Evolutionary conservation across 139 green algal genomes (phyloP).

Genomic region (Parachlorella kessleri): DNA sequence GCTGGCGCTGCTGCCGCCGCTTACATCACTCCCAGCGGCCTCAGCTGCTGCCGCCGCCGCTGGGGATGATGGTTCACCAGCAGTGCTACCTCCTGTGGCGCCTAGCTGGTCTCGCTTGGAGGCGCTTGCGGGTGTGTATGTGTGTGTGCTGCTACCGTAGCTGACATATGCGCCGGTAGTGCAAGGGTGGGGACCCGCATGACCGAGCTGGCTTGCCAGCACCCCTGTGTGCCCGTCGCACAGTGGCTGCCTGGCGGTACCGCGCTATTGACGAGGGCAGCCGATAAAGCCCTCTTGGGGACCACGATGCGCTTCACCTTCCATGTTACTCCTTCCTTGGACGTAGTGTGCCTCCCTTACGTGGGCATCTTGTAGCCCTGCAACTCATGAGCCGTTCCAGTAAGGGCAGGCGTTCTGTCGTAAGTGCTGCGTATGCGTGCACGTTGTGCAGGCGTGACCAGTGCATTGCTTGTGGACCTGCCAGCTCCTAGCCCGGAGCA

Average conservation of each 20-base stretch:
- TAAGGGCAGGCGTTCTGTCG: not conserved
- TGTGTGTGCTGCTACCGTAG: not conserved
- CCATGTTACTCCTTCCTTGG: not conserved
- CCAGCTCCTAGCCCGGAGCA: conserved; percentile 45
- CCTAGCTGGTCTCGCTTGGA: conserved; percentile 76
- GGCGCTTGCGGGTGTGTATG: conserved; percentile 53
- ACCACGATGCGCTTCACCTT: no score
- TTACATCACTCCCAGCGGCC: no score
- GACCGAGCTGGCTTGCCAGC: no score
- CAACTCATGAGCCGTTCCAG: not conserved
- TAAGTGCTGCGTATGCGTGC: not conserved
- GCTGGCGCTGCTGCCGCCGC: conserved; percentile 38
- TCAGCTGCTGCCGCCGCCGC: no score
- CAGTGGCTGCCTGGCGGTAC: no score
- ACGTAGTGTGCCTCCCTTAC: not conserved
- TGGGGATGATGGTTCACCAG: no score
- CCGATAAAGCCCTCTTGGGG: no score
- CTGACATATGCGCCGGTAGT: no score
- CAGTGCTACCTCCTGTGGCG: conserved; percentile 41
- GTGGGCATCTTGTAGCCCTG: no score
- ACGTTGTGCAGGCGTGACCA: not conserved
- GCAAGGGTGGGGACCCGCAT: no score
- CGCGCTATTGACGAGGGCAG: no score
- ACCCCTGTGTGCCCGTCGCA: no score
- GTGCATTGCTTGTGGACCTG: conserved; percentile 72